Conservation (phyloP, 202 grass and related monocot species). For the Brachypodium distachyon region DNA sequence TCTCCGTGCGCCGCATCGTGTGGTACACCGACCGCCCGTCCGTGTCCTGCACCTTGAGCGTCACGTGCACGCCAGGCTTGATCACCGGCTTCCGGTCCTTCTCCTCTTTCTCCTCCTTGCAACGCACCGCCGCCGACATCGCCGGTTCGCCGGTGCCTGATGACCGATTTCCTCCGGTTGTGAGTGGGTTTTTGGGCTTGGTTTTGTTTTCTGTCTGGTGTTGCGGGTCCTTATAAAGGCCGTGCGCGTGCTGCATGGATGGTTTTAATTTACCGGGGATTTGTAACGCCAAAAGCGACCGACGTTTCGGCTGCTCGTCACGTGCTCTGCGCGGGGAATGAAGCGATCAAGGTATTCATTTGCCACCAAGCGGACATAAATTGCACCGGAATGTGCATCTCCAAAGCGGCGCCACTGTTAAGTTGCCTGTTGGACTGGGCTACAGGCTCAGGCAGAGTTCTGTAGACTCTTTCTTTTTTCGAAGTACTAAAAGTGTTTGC, state of each 20-base stretch:
- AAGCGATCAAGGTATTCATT: background rate
- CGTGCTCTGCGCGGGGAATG: background rate
- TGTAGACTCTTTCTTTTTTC: too few relatives aligned
- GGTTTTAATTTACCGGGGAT: background rate
- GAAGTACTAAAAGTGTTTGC: too few relatives aligned
- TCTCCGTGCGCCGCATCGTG: conserved; percentile 21
- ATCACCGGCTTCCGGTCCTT: conserved; percentile 22
- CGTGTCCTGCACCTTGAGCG: conserved; percentile 33
- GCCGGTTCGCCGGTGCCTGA: background rate
- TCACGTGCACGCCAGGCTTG: conserved; percentile 29
- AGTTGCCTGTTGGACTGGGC: too few relatives aligned
- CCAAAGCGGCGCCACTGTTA: too few relatives aligned
- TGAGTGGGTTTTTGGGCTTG: background rate
- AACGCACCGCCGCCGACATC: background rate
- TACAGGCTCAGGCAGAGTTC: too few relatives aligned
- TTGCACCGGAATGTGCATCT: too few relatives aligned
- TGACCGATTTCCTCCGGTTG: background rate
- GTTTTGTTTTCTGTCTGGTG: too few relatives aligned
- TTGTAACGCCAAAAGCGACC: background rate
- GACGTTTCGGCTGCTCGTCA: background rate
- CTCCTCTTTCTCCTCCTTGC: background rate
- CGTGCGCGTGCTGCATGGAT: background rate
- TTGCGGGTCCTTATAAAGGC: too few relatives aligned
- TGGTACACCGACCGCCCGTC: background rate
- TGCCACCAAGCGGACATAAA: too few relatives aligned